Base-by-base conservation (phyloP, 2,329 filamentous ascomycete species). In the Diaporthe sp. region DNA sequence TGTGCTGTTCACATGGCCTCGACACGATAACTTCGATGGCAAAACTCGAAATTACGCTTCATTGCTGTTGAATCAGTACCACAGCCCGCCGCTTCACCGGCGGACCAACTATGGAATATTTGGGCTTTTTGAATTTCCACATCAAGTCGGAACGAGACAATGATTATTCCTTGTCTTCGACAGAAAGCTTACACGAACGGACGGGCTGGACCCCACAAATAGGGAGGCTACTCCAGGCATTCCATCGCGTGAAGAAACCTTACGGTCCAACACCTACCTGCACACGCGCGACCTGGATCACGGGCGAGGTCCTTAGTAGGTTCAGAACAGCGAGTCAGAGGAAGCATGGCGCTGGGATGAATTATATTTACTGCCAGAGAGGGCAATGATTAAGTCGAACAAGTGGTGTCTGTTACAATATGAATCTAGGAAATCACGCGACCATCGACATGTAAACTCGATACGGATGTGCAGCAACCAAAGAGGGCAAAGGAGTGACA, bases 21-120 rank as follows among this genome's bases (percentile, higher is more conserved):
- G 9, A 34, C n/a, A 37, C 44, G n/a, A 12, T 17, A 39, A 6
- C 31, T 46, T 25, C 17, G 39, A 31, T 13, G 15, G 42, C 25
- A 65, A 17, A 28, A 37, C 7, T 57, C 34, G 6, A 71, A 42
- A 25, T 2, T 2, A 12, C 25, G 4, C n/a, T 28, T 31, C 67
- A 57, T n/a, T 17, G 37, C 34, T 34, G 25, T n/a, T 15, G 46
- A 13, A 15, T 37, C 68, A 39, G 37, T 39, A 13, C 37, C 10
- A 13, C 37, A 3, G 13, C 31, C 25, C 61, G 34, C 49, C 75
- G 71, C 22, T 75, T 79, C 72, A 77, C 79, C 62, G 73, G 73
- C 79, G 22, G 79, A 78, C 68, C 78, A 79, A 15, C 73, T 78
- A n/a, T 25, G 13, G 49, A n/a, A 4, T 19, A 44, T 44, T 6